Evolutionary conservation across 495 filamentous ascomycete genomes (phyloP).

Genomic region (Delitschia confertaspora): DNA sequence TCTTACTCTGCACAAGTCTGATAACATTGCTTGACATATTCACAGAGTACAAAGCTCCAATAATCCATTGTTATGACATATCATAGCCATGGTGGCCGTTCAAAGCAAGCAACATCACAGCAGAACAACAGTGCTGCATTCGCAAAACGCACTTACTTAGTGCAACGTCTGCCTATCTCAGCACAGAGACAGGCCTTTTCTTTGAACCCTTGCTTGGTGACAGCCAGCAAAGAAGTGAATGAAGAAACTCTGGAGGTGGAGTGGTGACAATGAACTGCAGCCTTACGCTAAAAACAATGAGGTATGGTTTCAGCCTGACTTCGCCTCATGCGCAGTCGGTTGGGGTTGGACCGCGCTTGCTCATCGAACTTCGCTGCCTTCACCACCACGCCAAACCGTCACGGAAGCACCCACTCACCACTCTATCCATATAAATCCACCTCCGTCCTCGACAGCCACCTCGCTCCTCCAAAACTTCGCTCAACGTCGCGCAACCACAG

Average conservation of each 20-base stretch:
- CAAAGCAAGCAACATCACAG: too few species aligned
- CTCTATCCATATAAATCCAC: conserved; percentile 6
- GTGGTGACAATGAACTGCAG: conserved; percentile 4
- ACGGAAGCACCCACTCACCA: background rate
- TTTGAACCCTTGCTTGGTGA: background rate
- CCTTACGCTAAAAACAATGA: conserved; percentile 10
- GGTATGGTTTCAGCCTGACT: conserved; percentile 9
- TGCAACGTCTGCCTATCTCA: too few species aligned
- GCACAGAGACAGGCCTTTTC: too few species aligned
- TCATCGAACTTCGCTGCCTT: conserved; percentile 11
- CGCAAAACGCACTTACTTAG: too few species aligned
- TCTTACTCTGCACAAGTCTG: too few species aligned
- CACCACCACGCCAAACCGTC: conserved; percentile 1
- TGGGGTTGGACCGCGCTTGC: background rate
- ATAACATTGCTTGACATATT: too few species aligned
- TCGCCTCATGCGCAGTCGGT: conserved; percentile 5
- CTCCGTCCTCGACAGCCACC: background rate
- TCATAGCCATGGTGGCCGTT: too few species aligned
- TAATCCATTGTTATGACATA: too few species aligned
- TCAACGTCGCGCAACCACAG: background rate
- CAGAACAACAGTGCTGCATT: too few species aligned
- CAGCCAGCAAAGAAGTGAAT: background rate
- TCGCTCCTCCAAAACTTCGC: background rate
- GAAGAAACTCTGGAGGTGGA: background rate
- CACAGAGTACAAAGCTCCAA: too few species aligned